phyloP scores from a whole-genome alignment of 2,329 filamentous ascomycete species.

The Ophiostoma himal-ulmi region DNA sequence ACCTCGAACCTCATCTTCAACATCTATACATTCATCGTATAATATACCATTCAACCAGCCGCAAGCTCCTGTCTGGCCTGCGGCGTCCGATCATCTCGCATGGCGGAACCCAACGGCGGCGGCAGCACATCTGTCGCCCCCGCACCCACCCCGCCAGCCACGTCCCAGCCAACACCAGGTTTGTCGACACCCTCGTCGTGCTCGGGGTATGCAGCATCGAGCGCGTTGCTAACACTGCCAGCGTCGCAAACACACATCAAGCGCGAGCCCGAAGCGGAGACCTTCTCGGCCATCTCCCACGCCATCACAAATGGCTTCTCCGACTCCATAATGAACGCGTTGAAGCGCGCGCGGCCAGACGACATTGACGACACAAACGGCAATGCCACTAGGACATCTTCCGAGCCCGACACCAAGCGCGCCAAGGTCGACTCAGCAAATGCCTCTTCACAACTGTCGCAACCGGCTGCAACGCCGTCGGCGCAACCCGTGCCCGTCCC shows the following conservation, averaged over 20 bases:
- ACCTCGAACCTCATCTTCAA: background rate
- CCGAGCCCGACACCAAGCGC: slow-evolving; percentile 26
- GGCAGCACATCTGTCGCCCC: slow-evolving; percentile 17
- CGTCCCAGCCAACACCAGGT: slow-evolving; percentile 2
- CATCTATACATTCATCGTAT: background rate
- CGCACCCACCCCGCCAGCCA: slow-evolving; percentile 12
- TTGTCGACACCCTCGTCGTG: background rate
- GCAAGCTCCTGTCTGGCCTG: background rate
- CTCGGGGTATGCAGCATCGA: background rate
- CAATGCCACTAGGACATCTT: background rate
- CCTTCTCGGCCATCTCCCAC: slow-evolving; percentile 5
- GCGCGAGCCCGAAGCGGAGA: slow-evolving; percentile 12
- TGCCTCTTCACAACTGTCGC: background rate
- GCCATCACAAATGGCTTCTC: slow-evolving; percentile 18
- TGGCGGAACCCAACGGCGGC: slow-evolving; percentile 21
- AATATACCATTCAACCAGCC: background rate
- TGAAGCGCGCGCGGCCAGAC: slow-evolving; percentile 29
- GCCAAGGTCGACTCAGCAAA: slow-evolving; percentile 26
- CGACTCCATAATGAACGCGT: slow-evolving; percentile 23
- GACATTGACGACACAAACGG: slow-evolving; percentile 19
- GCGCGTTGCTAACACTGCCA: background rate
- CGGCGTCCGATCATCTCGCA: slow-evolving; percentile 10
- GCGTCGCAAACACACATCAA: slow-evolving; percentile 12
- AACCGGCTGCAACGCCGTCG: background rate
- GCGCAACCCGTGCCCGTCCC: background rate